These are phyloP conservation scores for Coemansia pectinata DNA, from an alignment of 192 early-diverging fungal genomes.

Conservation along the genomic window DNA sequence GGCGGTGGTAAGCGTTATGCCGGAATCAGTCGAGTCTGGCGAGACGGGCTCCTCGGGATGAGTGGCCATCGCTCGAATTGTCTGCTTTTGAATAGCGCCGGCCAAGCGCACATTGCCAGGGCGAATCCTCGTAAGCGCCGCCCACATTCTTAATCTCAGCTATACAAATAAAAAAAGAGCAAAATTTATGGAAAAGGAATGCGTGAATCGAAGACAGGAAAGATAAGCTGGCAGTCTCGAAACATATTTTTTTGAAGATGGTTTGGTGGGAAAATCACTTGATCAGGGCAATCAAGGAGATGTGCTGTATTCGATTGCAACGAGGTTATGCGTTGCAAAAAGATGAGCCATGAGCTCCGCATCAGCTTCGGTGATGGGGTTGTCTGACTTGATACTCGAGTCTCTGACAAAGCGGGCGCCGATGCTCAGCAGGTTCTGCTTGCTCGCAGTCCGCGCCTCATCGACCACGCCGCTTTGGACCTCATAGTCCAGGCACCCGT, in stretches of 20 bases:
- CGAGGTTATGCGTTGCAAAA: slow-evolving; percentile 31
- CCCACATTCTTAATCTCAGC: background rate
- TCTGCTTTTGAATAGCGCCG: background rate
- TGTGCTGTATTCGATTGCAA: background rate
- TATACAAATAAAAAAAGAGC: background rate
- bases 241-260: background rate
- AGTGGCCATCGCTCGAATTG: background rate
- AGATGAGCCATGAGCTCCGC: slow-evolving; percentile 36
- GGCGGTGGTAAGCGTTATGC: background rate
- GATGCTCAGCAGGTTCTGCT: slow-evolving; percentile 32
- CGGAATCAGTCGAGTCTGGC: background rate
- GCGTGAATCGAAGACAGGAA: background rate
- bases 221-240: background rate
- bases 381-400: background rate
- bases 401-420: slow-evolving; percentile 32
- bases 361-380: slow-evolving; percentile 11
- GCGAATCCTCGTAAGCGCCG: slow-evolving; percentile 6
- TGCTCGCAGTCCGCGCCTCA: slow-evolving; percentile 35
- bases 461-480: slow-evolving; percentile 36
- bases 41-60: slow-evolving; percentile 1
- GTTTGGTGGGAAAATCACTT: background rate
- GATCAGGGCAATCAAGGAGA: background rate
- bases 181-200: background rate
- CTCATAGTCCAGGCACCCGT: slow-evolving; percentile 36
- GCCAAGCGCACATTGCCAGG: background rate